Evolutionary conservation across 805 yeast genomes (phyloP).

Genomic region (Yamadazyma laniorum): DNA sequence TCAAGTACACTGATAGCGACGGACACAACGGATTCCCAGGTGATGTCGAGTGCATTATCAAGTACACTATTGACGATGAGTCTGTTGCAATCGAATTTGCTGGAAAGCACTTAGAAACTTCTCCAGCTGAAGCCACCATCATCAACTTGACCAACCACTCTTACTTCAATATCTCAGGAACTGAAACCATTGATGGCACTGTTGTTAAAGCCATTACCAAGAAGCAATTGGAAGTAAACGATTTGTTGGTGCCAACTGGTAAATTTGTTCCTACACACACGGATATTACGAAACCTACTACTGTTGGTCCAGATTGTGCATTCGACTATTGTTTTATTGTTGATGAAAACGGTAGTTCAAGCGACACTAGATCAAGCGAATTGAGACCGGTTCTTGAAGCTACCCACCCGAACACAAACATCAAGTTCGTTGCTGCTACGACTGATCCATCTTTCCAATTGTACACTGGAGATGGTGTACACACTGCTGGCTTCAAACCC

Average conservation of each 20-base stretch:
- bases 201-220: constrained; percentile 35
- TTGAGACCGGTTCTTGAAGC: constrained; percentile 43
- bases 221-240: constrained; percentile 43
- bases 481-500: constrained; percentile 36
- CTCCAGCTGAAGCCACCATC: constrained; percentile 42
- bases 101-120: constrained; percentile 33
- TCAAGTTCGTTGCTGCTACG: constrained; percentile 43
- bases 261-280: constrained; percentile 24
- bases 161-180: constrained; percentile 50
- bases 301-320: constrained; percentile 23
- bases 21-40: constrained; percentile 63
- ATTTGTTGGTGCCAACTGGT: constrained; percentile 47
- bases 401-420: constrained; percentile 41
- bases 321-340: constrained; percentile 52
- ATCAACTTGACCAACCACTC: constrained; percentile 63
- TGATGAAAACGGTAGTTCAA: constrained; percentile 25
- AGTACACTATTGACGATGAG: constrained; percentile 40
- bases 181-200: constrained; percentile 30
- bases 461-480: constrained; percentile 57
- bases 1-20: constrained; percentile 43
- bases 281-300: constrained; percentile 20
- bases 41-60: constrained; percentile 45
- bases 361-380: constrained; percentile 48
- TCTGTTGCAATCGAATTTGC: constrained; percentile 48
- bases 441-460: constrained; percentile 70